Conservation (phyloP, 2,329 filamentous ascomycete species). For the Pyrenochaeta sp. region DNA sequence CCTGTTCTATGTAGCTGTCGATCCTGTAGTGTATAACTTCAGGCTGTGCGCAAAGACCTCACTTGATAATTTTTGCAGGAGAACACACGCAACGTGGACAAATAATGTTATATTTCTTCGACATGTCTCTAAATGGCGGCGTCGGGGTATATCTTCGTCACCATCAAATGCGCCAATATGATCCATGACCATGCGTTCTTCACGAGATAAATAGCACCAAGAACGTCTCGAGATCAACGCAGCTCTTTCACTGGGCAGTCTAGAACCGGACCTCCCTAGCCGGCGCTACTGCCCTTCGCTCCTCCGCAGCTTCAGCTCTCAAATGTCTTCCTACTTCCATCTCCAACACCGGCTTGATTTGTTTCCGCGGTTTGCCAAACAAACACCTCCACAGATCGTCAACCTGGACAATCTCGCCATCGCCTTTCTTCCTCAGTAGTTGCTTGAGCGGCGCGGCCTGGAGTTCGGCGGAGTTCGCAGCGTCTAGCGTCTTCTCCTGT, state of each 20-base stretch:
- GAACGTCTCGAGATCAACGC: not conserved
- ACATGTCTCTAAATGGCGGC: not conserved
- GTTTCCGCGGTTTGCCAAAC: constrained; percentile 67
- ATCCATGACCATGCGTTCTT: not conserved
- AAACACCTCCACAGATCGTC: constrained; percentile 89
- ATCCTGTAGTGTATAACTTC: no score
- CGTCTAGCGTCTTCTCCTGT: constrained; percentile 73
- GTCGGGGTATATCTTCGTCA: not conserved
- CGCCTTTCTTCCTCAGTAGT: constrained; percentile 74
- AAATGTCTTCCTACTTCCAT: constrained; percentile 60
- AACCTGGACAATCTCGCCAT: constrained; percentile 81
- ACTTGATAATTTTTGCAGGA: no score
- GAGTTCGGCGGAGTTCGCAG: constrained; percentile 84
- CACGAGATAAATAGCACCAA: not conserved
- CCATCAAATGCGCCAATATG: not conserved
- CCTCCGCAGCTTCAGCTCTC: constrained; percentile 64
- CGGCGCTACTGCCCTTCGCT: not conserved
- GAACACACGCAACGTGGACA: no score
- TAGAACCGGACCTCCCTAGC: not conserved
- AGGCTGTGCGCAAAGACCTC: no score
- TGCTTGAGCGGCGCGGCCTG: constrained; percentile 75
- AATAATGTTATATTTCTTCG: not conserved
- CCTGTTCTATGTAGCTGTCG: no score
- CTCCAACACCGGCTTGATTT: constrained; percentile 50
- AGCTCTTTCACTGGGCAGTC: not conserved